Conservation (phyloP, 768 basidiomycete genomes). For the Goffeauzyma gilvescens region DNA sequence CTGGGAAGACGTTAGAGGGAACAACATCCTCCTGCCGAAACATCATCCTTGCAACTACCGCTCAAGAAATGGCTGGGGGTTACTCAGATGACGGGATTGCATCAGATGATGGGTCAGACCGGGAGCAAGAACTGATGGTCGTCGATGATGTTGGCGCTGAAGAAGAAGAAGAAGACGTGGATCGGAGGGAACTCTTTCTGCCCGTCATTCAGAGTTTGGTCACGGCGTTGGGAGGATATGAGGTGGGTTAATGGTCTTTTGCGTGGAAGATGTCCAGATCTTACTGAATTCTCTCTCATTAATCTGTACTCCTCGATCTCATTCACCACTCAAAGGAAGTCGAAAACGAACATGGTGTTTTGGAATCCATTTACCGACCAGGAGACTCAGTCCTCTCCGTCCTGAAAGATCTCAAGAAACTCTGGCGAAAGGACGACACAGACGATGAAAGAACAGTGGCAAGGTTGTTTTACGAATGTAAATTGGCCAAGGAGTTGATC, state of each 20-base stretch:
- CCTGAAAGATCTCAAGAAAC: conserved; percentile 76
- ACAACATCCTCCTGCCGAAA: too few species aligned
- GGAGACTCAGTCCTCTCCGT: conserved; percentile 31
- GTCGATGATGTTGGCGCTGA: too few species aligned
- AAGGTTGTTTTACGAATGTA: conserved; percentile 74
- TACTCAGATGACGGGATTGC: too few species aligned
- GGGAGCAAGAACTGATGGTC: too few species aligned
- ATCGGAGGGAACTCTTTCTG: conserved; percentile 24
- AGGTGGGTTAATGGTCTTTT: conserved; percentile 11
- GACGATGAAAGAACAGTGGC: conserved; percentile 94
- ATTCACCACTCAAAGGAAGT: too few species aligned
- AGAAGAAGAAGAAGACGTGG: conserved; percentile 7
- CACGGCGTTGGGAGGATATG: conserved; percentile 32
- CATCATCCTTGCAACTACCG: too few species aligned
- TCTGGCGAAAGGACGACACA: conserved; percentile 90
- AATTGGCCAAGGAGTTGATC: conserved; percentile 67
- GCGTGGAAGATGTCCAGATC: background rate
- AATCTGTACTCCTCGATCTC: too few species aligned
- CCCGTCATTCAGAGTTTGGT: conserved; percentile 30
- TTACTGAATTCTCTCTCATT: too few species aligned
- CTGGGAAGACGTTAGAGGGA: too few species aligned
- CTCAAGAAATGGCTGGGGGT: too few species aligned
- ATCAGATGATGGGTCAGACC: too few species aligned
- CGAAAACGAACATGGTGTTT: conserved; percentile 9
- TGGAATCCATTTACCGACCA: conserved; percentile 28